A percentile compares a stretch with the other conserved stretches of the same genome.
Conservation (phyloP, 2,329 filamentous ascomycete species). For the Alternaria solani region DNA sequence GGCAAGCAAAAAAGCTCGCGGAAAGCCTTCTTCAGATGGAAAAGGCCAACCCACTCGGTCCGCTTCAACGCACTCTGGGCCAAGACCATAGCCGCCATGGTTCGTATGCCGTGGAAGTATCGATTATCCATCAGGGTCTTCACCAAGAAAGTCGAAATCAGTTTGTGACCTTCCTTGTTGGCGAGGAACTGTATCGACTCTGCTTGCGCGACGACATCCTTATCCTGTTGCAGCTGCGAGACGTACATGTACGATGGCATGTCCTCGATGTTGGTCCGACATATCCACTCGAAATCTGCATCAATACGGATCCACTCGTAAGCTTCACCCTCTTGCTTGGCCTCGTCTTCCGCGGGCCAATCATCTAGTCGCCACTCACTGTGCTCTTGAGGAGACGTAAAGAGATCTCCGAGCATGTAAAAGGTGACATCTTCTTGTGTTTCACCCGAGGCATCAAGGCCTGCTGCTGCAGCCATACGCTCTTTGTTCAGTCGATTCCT, state of each 20-base stretch:
- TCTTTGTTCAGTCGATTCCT: constrained; percentile 84
- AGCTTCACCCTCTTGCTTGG: constrained; percentile 91
- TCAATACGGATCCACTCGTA: constrained; percentile 99
- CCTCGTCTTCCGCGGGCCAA: constrained; percentile 88
- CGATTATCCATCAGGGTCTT: constrained; percentile 89
- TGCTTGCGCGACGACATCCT: constrained; percentile 89
- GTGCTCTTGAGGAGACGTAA: constrained; percentile 83
- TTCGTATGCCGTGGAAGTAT: constrained; percentile 93
- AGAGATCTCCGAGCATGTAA: constrained; percentile 90
- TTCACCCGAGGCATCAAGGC: constrained; percentile 69
- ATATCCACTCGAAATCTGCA: constrained; percentile 98
- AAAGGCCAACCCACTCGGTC: constrained; percentile 78
- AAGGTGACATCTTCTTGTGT: constrained; percentile 80
- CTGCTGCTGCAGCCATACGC: constrained; percentile 70
- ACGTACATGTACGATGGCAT: constrained; percentile 98
- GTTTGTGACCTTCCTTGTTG: constrained; percentile 72
- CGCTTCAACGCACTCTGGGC: constrained; percentile 70
- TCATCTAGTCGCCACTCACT: constrained; percentile 84
- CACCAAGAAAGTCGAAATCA: constrained; percentile 87
- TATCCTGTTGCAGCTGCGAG: constrained; percentile 94
- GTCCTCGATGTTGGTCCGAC: constrained; percentile 74
- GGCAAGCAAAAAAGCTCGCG: constrained; percentile 87
- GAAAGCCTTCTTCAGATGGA: constrained; percentile 85
- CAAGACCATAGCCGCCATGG: constrained; percentile 81
- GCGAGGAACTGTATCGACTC: constrained; percentile 77